Conservation (phyloP, 1,284 basidiomycete species). For the Fereydounia khargensis region DNA sequence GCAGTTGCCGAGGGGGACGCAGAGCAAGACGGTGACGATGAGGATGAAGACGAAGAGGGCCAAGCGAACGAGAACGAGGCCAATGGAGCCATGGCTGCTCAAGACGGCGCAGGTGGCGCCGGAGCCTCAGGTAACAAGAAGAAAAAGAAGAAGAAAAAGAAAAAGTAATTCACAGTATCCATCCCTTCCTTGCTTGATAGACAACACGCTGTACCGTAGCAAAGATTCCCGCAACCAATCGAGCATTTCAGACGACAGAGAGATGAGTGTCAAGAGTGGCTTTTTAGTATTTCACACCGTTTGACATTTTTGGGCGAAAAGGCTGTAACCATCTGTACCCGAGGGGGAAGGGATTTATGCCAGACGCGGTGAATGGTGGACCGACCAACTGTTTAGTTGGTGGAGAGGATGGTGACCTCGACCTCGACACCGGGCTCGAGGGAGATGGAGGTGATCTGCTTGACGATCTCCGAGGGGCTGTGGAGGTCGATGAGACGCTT, state of each 20-base stretch:
- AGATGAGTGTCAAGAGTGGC: conserved; percentile 1
- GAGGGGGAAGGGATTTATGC: no score
- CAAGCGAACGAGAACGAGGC: conserved; percentile 1
- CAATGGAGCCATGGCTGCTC: conserved; percentile 2
- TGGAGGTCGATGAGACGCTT: conserved; percentile 99
- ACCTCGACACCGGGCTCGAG: conserved; percentile 99
- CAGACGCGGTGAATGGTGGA: no score
- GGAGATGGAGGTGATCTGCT: conserved; percentile 99
- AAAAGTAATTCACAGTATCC: conserved; percentile 6
- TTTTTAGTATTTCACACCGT: no score
- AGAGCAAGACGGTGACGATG: conserved; percentile 1
- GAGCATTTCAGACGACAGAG: no score
- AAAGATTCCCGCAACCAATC: no score
- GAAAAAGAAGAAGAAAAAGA: conserved; percentile 10
- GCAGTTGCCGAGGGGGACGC: conserved; percentile 4
- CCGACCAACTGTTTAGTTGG: conserved; percentile 52
- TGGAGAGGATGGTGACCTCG: conserved; percentile 89
- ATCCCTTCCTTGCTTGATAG: neutral
- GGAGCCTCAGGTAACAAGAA: no score
- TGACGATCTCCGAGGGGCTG: conserved; percentile 98
- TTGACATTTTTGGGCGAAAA: no score
- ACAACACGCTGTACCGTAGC: neutral
- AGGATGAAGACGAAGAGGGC: conserved; percentile 7
- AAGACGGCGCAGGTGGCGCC: no score
- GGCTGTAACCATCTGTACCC: no score